A percentile compares a stretch with the other conserved stretches of the same genome.
Conservation (phyloP, 176 grass and related monocot genomes). For the Oropetium thomaeum region DNA sequence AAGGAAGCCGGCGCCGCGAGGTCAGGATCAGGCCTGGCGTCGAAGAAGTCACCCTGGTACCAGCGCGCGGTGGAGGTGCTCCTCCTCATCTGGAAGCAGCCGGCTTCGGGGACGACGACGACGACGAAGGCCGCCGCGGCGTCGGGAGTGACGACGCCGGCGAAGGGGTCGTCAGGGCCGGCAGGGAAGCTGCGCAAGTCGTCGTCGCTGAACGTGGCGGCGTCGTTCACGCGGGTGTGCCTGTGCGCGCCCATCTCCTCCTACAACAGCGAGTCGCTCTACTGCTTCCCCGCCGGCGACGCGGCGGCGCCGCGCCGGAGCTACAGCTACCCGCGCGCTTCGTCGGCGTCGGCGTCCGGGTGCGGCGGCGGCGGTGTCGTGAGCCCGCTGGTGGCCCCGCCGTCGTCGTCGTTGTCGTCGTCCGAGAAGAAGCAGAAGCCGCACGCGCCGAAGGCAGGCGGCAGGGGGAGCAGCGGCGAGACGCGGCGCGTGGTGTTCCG, state of each 20-base stretch:
- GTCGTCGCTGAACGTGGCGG: slow-evolving; percentile 85
- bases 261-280: slow-evolving; percentile 69
- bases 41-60: slow-evolving; percentile 69
- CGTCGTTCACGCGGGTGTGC: slow-evolving; percentile 91
- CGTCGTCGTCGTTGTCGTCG: slow-evolving; percentile 6
- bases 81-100: slow-evolving; percentile 59
- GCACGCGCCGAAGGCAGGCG: too few species aligned
- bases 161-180: background rate
- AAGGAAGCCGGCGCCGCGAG: slow-evolving; percentile 32
- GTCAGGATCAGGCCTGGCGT: background rate
- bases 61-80: slow-evolving; percentile 63
- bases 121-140: slow-evolving; percentile 41
- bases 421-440: too few species aligned
- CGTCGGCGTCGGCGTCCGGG: slow-evolving; percentile 48
- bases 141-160: slow-evolving; percentile 11
- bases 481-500: slow-evolving; percentile 71
- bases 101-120: background rate
- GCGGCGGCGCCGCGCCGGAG: slow-evolving; percentile 69
- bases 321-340: slow-evolving; percentile 83
- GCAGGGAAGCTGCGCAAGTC: slow-evolving; percentile 71
- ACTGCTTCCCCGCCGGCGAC: slow-evolving; percentile 61
- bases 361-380: too few species aligned
- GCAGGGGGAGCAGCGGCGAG: background rate
- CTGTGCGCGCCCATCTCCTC: slow-evolving; percentile 93
- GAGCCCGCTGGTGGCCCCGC: slow-evolving; percentile 48